phyloP scores from a whole-genome alignment of 139 green algal species.

The Dunaliella primolecta region DNA sequence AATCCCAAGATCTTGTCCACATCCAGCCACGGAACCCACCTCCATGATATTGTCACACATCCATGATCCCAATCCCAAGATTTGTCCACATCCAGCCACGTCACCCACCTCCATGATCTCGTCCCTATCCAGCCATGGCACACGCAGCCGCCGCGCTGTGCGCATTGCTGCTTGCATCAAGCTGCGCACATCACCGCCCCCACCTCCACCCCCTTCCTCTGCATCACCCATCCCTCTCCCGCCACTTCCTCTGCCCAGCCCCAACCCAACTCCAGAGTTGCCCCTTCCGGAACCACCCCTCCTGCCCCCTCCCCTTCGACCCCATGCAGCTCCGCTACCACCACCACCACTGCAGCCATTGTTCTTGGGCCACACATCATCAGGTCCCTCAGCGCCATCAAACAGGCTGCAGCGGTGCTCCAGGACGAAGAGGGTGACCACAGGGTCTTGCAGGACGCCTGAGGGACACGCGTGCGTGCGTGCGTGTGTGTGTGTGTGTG shows the following conservation, averaged over 20 bases:
- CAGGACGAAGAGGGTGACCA: neutral
- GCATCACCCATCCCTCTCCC: too few species aligned
- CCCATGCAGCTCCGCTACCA: neutral
- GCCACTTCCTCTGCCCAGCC: neutral
- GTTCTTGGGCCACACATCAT: neutral
- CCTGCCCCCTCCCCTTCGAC: neutral
- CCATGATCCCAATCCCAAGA: too few species aligned
- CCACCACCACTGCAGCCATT: neutral
- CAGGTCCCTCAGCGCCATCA: neutral
- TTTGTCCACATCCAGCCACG: too few species aligned
- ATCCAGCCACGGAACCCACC: too few species aligned
- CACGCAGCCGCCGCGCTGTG: slow-evolving; percentile 9
- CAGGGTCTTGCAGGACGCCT: neutral
- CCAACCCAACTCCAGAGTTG: neutral
- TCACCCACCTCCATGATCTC: neutral
- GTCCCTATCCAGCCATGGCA: neutral
- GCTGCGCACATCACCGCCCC: neutral
- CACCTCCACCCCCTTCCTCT: neutral
- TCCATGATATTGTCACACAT: too few species aligned
- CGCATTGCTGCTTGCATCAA: neutral
- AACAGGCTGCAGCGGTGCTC: neutral
- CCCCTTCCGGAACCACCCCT: neutral
- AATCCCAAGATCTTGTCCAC: too few species aligned
- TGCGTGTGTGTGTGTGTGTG: too few species aligned
- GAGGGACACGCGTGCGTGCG: too few species aligned